Evolutionary conservation across 2,329 filamentous ascomycete genomes (phyloP).

Genomic region (Setomelanomma holmii): DNA sequence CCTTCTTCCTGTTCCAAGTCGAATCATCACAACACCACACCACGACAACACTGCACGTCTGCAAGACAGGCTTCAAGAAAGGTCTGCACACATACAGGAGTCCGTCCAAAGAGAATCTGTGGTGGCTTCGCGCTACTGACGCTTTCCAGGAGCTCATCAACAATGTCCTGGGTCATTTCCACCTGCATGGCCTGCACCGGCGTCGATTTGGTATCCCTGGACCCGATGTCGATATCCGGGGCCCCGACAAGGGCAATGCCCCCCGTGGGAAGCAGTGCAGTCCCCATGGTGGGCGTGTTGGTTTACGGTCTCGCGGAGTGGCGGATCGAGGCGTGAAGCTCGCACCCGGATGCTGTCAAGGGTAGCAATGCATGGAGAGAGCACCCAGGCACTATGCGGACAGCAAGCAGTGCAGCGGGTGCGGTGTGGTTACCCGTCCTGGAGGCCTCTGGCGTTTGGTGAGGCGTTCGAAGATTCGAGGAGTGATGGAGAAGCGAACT

Average conservation of each 20-base stretch:
- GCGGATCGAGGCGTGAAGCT: conserved; percentile 41
- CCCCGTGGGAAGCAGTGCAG: conserved; percentile 30
- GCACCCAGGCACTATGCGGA: conserved; percentile 44
- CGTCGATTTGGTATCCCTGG: conserved; percentile 36
- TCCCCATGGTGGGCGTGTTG: conserved; percentile 36
- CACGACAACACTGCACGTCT: conserved; percentile 8
- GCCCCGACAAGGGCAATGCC: conserved; percentile 50
- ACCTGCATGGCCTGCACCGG: conserved; percentile 51
- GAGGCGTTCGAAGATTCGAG: conserved; percentile 32
- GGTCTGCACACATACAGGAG: conserved; percentile 46
- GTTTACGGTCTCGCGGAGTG: conserved; percentile 18
- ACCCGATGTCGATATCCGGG: conserved; percentile 46
- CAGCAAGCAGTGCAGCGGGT: conserved; percentile 36
- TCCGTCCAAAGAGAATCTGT: conserved; percentile 48
- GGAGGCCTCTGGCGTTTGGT: conserved; percentile 33
- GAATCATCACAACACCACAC: conserved; percentile 11
- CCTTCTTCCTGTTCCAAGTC: conserved; percentile 17
- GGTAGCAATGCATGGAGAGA: conserved; percentile 50
- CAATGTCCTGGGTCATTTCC: conserved; percentile 49
- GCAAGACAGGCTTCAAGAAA: conserved; percentile 10
- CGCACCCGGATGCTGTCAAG: conserved; percentile 46
- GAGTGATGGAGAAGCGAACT: conserved; percentile 40
- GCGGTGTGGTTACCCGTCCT: conserved; percentile 31
- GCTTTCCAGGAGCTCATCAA: conserved; percentile 51
- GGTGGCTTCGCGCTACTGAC: conserved; percentile 45